phyloP scores from a whole-genome alignment of 2,329 filamentous ascomycete genomes.

The Colletotrichum endophyticum region DNA sequence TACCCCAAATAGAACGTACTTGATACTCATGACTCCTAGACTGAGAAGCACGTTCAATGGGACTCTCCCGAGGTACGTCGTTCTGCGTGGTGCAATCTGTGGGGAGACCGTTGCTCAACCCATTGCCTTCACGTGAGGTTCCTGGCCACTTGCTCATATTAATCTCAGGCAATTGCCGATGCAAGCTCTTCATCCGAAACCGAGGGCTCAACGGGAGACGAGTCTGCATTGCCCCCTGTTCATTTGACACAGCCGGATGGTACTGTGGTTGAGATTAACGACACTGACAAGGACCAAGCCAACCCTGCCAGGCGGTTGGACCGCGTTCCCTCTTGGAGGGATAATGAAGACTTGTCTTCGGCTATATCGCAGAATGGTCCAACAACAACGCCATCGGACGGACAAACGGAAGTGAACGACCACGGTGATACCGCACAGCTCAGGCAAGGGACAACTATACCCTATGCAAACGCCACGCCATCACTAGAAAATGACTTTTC shows the following conservation, averaged over 20 bases:
- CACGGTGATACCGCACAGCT: neutral
- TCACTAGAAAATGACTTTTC: neutral
- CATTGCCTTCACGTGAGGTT: too few relatives aligned
- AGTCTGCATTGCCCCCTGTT: neutral
- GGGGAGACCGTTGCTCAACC: too few relatives aligned
- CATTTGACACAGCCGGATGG: neutral
- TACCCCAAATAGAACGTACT: neutral
- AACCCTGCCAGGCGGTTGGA: neutral
- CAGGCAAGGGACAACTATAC: neutral
- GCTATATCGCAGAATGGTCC: neutral
- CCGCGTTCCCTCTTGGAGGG: neutral
- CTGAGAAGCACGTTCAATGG: neutral
- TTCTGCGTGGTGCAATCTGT: neutral
- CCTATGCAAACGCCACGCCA: neutral
- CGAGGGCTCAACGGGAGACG: neutral
- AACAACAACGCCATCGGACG: neutral
- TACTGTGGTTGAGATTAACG: neutral
- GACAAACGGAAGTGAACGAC: neutral
- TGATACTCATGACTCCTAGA: neutral
- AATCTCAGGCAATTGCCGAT: neutral
- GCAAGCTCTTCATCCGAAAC: neutral
- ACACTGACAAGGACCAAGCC: neutral
- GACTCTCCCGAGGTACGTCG: neutral
- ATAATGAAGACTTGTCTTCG: neutral
- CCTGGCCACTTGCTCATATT: neutral